Evolutionary conservation across 805 yeast species (phyloP), one percentile per base, ranked within the genome.

Genomic region (Debaryomyces prosopidis): DNA sequence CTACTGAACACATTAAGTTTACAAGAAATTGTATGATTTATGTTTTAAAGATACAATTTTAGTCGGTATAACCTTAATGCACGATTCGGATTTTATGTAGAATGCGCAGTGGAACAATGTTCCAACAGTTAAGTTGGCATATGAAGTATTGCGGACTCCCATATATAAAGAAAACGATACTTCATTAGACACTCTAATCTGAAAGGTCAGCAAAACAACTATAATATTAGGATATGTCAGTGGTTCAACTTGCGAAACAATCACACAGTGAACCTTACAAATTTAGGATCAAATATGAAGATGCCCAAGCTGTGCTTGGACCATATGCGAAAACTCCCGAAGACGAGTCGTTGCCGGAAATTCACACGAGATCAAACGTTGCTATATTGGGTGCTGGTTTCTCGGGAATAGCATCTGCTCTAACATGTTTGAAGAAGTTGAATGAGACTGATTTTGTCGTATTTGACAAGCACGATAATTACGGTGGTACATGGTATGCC

Each of bases 401-500:
- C 40, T 71, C 57, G 1, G 76, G 76, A 4, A 54, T 71, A 35
- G 60, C 65, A n/a, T 43, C 66, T 10, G 65, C 71, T 2, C 39
- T 69, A 32, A 55, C 58, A 39, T 51, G 60, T 36, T 48, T 58
- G 38, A 55, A 62, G 32, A 52, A 62, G 18, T 51, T 64, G 46
- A 56, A 62, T 14, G 60, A 55, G 20, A 51, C 59, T 8, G 72
- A 66, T 48, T 63, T 65, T 43, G 60, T 52, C 5, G 56, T 71
- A 11, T 68, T 71, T 42, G 76, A 71, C 44, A 68, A 67, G 45
- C 74, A 69, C 47, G 59, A 57, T 39, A 53, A 65, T 36, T 67
- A 68, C 50, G 75, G 76, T 14, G 75, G 76, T 11, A 70, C 75
- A 17, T 71, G 76, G 76, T 70, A 65, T 54, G 75, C 75, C 15